A percentile compares a stretch with the other conserved stretches of the same genome.
Evolutionary conservation across 2,329 filamentous ascomycete genomes (phyloP).

Genomic region (Microdochium trichocladiopsis): DNA sequence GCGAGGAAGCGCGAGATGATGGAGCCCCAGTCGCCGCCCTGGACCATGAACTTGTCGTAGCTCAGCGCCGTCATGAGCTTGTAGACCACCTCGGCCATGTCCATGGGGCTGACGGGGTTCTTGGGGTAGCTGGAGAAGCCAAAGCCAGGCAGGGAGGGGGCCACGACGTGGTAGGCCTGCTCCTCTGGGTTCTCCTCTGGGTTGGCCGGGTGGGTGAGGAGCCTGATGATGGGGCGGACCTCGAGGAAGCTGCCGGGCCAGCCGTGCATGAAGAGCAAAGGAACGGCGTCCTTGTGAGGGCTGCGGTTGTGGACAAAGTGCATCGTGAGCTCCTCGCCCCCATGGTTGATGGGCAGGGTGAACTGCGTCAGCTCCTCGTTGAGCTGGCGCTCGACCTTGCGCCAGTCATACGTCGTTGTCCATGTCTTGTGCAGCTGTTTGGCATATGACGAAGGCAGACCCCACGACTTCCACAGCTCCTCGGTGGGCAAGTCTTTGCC

Average conservation of each 20-base stretch:
- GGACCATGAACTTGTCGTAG: slow-evolving; percentile 15
- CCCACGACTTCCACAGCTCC: background rate
- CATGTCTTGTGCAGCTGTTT: background rate
- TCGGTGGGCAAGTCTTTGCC: background rate
- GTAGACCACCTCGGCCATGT: slow-evolving; percentile 15
- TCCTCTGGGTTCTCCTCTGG: slow-evolving; percentile 1
- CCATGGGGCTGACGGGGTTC: slow-evolving; percentile 13
- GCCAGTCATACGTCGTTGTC: slow-evolving; percentile 3
- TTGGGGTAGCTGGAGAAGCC: slow-evolving; percentile 21
- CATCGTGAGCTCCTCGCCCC: slow-evolving; percentile 4
- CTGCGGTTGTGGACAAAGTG: slow-evolving; percentile 23
- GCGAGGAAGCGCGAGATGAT: slow-evolving; percentile 15
- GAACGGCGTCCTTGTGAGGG: slow-evolving; percentile 15
- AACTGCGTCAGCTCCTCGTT: background rate
- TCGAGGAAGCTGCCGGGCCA: slow-evolving; percentile 24
- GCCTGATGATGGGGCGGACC: slow-evolving; percentile 16
- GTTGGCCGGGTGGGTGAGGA: slow-evolving; percentile 13
- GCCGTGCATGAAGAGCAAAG: slow-evolving; percentile 22
- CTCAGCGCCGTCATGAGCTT: slow-evolving; percentile 23
- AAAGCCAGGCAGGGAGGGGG: slow-evolving; percentile 24
- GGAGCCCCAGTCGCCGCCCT: slow-evolving; percentile 16
- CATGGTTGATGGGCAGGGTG: background rate
- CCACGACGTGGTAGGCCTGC: slow-evolving; percentile 29
- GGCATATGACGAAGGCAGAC: background rate
- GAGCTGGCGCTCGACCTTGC: slow-evolving; percentile 2